A percentile compares a stretch with the other conserved stretches of the same genome.
Evolutionary conservation across 2,329 filamentous ascomycete species (phyloP).

Genomic region (Penicillium concentricum): DNA sequence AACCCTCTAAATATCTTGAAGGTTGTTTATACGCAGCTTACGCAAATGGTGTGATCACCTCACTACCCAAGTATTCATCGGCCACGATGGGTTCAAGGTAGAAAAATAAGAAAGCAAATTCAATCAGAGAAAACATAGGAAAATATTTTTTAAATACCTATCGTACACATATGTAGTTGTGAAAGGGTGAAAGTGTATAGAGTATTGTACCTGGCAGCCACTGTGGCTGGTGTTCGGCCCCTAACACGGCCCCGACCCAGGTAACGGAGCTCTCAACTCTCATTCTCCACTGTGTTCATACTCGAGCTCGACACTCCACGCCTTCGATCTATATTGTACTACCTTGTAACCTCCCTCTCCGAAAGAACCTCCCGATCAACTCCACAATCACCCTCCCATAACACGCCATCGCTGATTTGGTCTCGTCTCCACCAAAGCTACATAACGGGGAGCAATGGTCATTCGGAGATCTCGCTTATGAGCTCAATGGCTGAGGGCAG

Average conservation of each 20-base stretch:
- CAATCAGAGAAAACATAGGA: too few relatives aligned
- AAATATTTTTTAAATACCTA: neutral
- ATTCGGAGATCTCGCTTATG: conserved; percentile 58
- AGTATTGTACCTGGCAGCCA: conserved; percentile 10
- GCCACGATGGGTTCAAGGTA: neutral
- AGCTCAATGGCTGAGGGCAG: conserved; percentile 66
- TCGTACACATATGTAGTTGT: too few relatives aligned
- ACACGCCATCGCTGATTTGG: conserved; percentile 7
- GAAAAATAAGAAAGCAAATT: neutral
- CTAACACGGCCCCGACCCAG: conserved; percentile 9
- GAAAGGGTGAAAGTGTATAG: neutral
- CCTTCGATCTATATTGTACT: neutral
- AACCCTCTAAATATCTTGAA: neutral
- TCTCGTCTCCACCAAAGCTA: conserved; percentile 8
- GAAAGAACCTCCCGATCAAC: neutral
- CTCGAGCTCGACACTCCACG: conserved; percentile 6
- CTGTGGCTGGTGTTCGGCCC: conserved; percentile 9
- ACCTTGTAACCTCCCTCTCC: neutral
- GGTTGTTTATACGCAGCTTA: neutral
- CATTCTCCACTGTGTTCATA: conserved; percentile 10
- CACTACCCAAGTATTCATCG: neutral
- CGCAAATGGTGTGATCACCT: neutral
- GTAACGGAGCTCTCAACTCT: conserved; percentile 6
- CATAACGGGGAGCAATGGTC: conserved; percentile 52
- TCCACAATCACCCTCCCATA: neutral